A percentile compares a stretch with the other conserved stretches of the same genome.
phyloP scores from a whole-genome alignment of 352 stramenopile genomes.

The Phytophthora citrophthora region DNA sequence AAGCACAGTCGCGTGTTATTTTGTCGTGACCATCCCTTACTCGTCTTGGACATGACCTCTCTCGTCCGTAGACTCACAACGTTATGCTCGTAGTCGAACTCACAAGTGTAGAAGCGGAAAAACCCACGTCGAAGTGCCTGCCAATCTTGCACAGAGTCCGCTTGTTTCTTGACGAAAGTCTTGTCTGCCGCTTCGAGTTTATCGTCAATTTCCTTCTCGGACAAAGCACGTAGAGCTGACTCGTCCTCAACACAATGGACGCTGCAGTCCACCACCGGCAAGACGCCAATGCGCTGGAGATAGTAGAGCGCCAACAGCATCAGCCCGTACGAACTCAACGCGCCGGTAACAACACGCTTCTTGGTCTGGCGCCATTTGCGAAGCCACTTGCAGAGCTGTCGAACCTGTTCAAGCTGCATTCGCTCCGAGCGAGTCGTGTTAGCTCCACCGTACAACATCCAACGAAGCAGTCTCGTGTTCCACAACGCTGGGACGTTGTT shows the following conservation, averaged over 20 bases:
- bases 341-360: constrained; percentile 35
- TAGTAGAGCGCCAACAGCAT: constrained; percentile 74
- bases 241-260: constrained; percentile 25
- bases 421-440: constrained; percentile 1
- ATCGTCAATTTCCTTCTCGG: constrained; percentile 28
- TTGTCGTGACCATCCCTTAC: constrained; percentile 56
- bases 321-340: constrained; percentile 76
- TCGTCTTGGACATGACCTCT: constrained; percentile 39
- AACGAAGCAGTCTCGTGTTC: constrained; percentile 73
- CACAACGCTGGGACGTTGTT: constrained; percentile 86
- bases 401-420: constrained; percentile 23
- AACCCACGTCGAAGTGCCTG: constrained; percentile 61
- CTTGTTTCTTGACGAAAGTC: constrained; percentile 14
- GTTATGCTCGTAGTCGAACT: constrained; percentile 72
- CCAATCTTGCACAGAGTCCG: constrained; percentile 22
- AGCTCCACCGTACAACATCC: constrained; percentile 30
- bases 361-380: constrained; percentile 56
- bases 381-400: constrained; percentile 55
- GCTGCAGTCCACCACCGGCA: constrained; percentile 60
- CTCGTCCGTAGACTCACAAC: constrained; percentile 65
- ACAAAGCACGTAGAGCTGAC: constrained; percentile 24
- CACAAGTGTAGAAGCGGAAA: constrained; percentile 75
- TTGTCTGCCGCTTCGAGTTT: constrained; percentile 26
- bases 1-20: constrained; percentile 53
- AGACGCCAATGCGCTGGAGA: constrained; percentile 53